Conservation (phyloP, 2,329 filamentous ascomycete genomes). For the Cladosporium cucumerinum region DNA sequence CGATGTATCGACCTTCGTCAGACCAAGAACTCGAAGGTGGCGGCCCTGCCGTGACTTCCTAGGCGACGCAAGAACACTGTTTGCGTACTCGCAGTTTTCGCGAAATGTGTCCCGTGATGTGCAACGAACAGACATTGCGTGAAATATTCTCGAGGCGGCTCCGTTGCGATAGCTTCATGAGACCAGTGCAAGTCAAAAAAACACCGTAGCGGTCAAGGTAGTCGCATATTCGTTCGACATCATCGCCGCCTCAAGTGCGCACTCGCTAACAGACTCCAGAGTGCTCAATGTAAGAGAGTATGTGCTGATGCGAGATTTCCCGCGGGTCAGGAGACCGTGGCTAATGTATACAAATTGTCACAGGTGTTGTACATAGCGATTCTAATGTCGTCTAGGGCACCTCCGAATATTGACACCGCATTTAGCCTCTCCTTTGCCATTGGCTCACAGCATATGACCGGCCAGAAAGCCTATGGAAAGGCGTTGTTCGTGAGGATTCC, state of each 20-base stretch:
- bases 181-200: background rate
- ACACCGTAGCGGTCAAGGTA: background rate
- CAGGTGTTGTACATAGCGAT: background rate
- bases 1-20: background rate
- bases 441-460: too few species aligned
- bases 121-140: background rate
- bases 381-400: background rate
- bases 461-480: too few species aligned
- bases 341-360: background rate
- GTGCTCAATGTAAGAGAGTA: background rate
- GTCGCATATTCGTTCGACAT: background rate
- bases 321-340: background rate
- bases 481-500: too few species aligned
- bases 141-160: background rate
- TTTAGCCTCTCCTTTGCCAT: too few species aligned
- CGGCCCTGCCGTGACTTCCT: background rate
- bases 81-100: background rate
- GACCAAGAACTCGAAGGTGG: background rate
- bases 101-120: background rate
- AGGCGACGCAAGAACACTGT: background rate
- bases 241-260: background rate
- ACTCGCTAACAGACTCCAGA: background rate
- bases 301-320: background rate
- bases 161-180: background rate
- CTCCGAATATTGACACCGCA: background rate